Conservation (phyloP, 139 green algal species). For the Picochlorum sp. region DNA sequence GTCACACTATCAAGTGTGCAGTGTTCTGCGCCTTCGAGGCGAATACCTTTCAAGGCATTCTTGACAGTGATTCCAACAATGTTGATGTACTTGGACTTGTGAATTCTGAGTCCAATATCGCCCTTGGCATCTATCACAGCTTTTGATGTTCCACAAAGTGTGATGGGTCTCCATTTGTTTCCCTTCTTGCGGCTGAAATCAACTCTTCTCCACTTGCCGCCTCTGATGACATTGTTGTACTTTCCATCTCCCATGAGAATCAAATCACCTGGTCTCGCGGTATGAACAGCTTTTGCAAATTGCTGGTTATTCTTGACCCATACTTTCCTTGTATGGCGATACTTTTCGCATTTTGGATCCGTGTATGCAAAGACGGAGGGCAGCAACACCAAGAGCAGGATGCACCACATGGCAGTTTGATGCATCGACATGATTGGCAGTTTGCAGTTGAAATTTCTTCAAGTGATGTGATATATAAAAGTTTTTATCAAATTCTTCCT, state of each 20-base stretch:
- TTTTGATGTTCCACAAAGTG: background rate
- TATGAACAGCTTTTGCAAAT: background rate
- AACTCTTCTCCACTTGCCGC: background rate
- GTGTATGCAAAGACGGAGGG: no score
- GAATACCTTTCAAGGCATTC: constrained; percentile 9
- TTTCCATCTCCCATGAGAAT: constrained; percentile 1
- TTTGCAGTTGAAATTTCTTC: no score
- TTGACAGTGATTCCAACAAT: constrained; percentile 9
- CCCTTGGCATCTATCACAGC: background rate
- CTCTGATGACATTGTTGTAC: constrained; percentile 3
- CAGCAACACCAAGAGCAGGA: no score
- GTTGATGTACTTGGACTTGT: constrained; percentile 14
- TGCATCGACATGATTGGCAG: no score
- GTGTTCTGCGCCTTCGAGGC: background rate
- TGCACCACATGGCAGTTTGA: no score
- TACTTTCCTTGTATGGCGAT: background rate
- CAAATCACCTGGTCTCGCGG: background rate
- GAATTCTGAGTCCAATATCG: background rate
- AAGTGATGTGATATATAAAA: no score
- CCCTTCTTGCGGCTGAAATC: constrained; percentile 6
- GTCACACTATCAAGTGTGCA: background rate
- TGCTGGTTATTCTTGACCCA: background rate
- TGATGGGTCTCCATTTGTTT: constrained; percentile 6
- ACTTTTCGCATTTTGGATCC: background rate
- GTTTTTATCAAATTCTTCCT: no score